Base-by-base conservation (phyloP, 257 asterid species). In the Solanum dulcamara region DNA sequence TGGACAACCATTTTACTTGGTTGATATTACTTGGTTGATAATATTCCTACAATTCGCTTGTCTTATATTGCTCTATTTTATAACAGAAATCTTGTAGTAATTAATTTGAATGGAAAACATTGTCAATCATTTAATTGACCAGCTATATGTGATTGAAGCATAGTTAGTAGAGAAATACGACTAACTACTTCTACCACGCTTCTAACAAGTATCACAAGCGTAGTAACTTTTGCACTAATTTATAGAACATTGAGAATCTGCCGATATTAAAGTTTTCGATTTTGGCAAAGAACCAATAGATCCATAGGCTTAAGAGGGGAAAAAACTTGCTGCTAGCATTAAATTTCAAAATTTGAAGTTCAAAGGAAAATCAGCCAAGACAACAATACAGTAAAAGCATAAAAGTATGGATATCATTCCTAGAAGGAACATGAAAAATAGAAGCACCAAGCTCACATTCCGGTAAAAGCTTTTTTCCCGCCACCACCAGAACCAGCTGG, bases 401-500 rank as follows among this genome's bases (percentile, higher is more conserved):
- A 44, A 44, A 8, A 8, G 60, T 8, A 2, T 44, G 7, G 60
- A 4, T 60, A 44, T 75, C n/a, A 46, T 44, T 26, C 81, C 38
- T 44, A 44, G 40, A 44, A 44, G 9, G 14, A 67, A 74, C 10
- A 38, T 4, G 7, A 44, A 15, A 26, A 75, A 44, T 15, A 15
- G 40, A 14, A 2, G 60, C 40, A 75, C 26, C 0, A 28, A 75
- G n/a, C 35, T 75, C 37, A 44, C 26, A 75, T 44, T 30, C 82
- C 40, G 7, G 60, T 60, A 33, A 62, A 64, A 24, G 32, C 68
- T 35, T 89, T 89, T 68, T 89, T 87, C 17, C 88, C 89, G 1
- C 85, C 86, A 38, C 90, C 90, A 50, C 90, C 85, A 44, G 92
- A 88, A 44, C 90, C 92, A 12, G 89, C 90, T 8, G 90, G 92